These are phyloP conservation scores for Ambrosiella beaveri DNA, from an alignment of 2,329 filamentous ascomycete genomes.

Conservation along the genomic window DNA sequence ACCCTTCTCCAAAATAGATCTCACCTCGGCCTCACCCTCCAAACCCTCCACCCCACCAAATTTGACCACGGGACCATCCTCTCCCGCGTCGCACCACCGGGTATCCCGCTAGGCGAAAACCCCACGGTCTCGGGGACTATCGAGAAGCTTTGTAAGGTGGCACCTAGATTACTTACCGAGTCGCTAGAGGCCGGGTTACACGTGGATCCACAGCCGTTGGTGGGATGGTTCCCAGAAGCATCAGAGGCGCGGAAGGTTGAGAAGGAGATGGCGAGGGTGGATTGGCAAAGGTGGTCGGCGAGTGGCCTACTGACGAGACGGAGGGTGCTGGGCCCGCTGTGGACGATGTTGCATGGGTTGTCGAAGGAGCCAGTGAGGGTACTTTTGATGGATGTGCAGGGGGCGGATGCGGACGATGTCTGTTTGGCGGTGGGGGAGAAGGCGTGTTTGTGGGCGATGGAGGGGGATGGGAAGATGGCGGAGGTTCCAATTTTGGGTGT, in stretches of 20 bases:
- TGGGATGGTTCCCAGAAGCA: neutral
- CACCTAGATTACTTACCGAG: conserved; percentile 52
- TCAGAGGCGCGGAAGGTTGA: conserved; percentile 57
- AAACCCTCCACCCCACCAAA: conserved; percentile 58
- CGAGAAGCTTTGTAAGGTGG: conserved; percentile 40
- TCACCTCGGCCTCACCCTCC: conserved; percentile 61
- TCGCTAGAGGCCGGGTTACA: conserved; percentile 47
- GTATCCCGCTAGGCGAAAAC: conserved; percentile 30
- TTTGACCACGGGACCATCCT: conserved; percentile 73
- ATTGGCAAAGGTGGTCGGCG: conserved; percentile 38
- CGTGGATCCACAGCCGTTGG: conserved; percentile 32
- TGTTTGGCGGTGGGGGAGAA: neutral
- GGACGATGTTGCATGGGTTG: conserved; percentile 28
- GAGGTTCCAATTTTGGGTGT: neutral
- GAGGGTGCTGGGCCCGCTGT: conserved; percentile 48
- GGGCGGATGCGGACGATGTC: neutral
- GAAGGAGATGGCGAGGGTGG: conserved; percentile 43
- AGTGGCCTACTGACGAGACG: conserved; percentile 33
- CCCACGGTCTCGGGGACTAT: conserved; percentile 27
- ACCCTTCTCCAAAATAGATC: conserved; percentile 48
- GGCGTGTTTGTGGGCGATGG: neutral
- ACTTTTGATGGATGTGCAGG: neutral
- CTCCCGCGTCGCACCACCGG: conserved; percentile 45
- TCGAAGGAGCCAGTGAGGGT: conserved; percentile 1
- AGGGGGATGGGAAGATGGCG: neutral